phyloP scores from a whole-genome alignment of 1,139 yeast species.

The Sugiyamaella sp. region DNA sequence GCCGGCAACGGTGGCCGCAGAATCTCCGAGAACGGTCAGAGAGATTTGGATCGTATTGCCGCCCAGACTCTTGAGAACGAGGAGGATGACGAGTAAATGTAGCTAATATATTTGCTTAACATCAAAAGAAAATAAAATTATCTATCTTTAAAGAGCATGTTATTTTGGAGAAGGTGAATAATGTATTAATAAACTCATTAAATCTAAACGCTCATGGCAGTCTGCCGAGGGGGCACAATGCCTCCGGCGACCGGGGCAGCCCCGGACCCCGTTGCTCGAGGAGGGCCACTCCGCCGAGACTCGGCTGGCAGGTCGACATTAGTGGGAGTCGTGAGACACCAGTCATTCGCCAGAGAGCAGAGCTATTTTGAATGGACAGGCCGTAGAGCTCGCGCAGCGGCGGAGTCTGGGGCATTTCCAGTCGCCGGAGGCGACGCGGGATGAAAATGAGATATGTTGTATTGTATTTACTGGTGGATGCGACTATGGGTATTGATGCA shows the following conservation, averaged over 20 bases:
- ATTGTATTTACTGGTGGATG: slow-evolving; percentile 6
- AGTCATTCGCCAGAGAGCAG: no score
- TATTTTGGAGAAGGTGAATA: slow-evolving; percentile 18
- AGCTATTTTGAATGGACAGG: background rate
- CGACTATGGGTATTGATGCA: slow-evolving; percentile 5
- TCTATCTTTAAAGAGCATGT: slow-evolving; percentile 12
- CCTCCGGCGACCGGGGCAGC: slow-evolving; percentile 16
- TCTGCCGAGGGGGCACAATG: no score
- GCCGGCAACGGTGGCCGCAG: slow-evolving; percentile 99
- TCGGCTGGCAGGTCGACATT: background rate
- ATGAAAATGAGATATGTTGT: background rate
- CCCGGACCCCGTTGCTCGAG: background rate
- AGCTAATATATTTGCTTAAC: slow-evolving; percentile 10
- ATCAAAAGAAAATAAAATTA: slow-evolving; percentile 12
- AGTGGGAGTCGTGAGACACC: background rate
- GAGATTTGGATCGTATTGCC: slow-evolving; percentile 99
- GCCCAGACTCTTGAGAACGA: slow-evolving; percentile 97
- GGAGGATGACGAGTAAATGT: slow-evolving; percentile 55
- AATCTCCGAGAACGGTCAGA: slow-evolving; percentile 99
- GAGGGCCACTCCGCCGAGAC: background rate
- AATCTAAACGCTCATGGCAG: background rate
- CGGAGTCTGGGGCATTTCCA: slow-evolving; percentile 13
- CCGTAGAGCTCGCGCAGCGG: background rate
- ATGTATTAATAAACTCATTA: slow-evolving; percentile 19
- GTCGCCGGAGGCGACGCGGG: slow-evolving; percentile 17